phyloP scores from a whole-genome alignment of 2,329 filamentous ascomycete species.

The Cordyceps pruinosa region DNA sequence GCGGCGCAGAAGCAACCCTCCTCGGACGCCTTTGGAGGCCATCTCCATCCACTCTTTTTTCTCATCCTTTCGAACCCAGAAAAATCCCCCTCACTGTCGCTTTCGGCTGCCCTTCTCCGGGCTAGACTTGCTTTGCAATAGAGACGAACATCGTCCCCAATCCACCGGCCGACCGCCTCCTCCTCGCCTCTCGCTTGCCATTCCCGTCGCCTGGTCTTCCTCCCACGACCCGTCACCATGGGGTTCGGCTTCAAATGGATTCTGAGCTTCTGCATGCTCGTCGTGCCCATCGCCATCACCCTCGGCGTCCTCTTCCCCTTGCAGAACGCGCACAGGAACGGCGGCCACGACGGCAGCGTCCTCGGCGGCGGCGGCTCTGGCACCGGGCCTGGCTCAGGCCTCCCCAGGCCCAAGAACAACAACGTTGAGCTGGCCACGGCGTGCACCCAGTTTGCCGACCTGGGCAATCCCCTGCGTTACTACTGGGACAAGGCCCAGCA shows the following conservation, averaged over 20 bases:
- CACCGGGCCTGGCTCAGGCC: constrained; percentile 17
- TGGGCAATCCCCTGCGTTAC: constrained; percentile 31
- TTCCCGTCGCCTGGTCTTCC: neutral
- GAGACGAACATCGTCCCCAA: neutral
- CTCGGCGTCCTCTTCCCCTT: constrained; percentile 44
- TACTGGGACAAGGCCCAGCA: constrained; percentile 29
- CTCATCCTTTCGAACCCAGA: no score
- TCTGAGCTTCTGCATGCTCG: constrained; percentile 43
- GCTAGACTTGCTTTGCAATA: neutral
- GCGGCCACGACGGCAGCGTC: constrained; percentile 40
- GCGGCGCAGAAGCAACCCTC: neutral
- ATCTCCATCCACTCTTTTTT: constrained; percentile 11
- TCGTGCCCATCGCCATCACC: constrained; percentile 42
- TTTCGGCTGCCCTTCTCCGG: neutral
- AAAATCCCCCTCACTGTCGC: constrained; percentile 3
- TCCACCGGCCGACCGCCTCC: neutral
- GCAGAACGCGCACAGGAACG: constrained; percentile 35
- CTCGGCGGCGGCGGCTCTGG: constrained; percentile 20
- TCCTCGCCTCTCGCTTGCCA: neutral
- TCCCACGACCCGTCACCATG: constrained; percentile 23
- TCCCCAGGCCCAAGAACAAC: constrained; percentile 22
- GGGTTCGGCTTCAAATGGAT: constrained; percentile 33
- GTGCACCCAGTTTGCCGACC: constrained; percentile 39
- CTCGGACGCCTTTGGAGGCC: neutral
- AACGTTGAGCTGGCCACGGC: constrained; percentile 28